Conservation (phyloP, 2,329 filamentous ascomycete genomes). For the Didymosphaeria variabile region DNA sequence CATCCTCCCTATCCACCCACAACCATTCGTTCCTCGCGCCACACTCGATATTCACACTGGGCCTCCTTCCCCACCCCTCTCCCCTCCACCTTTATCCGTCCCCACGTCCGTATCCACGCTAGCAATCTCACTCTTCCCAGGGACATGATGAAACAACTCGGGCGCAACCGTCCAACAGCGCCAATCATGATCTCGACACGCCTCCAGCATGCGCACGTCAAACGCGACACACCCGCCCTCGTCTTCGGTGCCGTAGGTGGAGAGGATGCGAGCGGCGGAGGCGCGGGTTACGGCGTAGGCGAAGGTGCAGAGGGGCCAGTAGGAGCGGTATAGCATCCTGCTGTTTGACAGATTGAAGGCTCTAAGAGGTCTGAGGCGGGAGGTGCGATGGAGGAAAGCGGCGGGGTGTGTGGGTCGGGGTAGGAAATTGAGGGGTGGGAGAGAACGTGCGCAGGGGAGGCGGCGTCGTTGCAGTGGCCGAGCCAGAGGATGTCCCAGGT, state of each 20-base stretch:
- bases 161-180: conserved; percentile 49
- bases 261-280: conserved; percentile 42
- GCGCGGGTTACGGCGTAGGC: conserved; percentile 22
- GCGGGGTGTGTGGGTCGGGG: conserved; percentile 41
- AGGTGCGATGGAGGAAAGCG: conserved; percentile 32
- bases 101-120: conserved; percentile 17
- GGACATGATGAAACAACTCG: conserved; percentile 53
- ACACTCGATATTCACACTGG: conserved; percentile 16
- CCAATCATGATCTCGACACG: conserved; percentile 48
- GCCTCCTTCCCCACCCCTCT: background rate
- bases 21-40: conserved; percentile 9
- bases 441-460: conserved; percentile 8
- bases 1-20: conserved; percentile 14
- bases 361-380: conserved; percentile 14
- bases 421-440: conserved; percentile 33
- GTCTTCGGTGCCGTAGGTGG: conserved; percentile 30
- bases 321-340: conserved; percentile 9
- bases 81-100: background rate
- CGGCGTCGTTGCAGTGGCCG: conserved; percentile 42
- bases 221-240: conserved; percentile 37
- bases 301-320: conserved; percentile 21
- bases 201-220: conserved; percentile 51
- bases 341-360: conserved; percentile 9
- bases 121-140: conserved; percentile 43
- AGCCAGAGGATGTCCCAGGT: conserved; percentile 49